Percentiles rank a stretch among this genome's conserved stretches.
These are phyloP conservation scores for Rhodamnia rubescens DNA, from an alignment of 345 rosid species.

Conservation along the genomic window DNA sequence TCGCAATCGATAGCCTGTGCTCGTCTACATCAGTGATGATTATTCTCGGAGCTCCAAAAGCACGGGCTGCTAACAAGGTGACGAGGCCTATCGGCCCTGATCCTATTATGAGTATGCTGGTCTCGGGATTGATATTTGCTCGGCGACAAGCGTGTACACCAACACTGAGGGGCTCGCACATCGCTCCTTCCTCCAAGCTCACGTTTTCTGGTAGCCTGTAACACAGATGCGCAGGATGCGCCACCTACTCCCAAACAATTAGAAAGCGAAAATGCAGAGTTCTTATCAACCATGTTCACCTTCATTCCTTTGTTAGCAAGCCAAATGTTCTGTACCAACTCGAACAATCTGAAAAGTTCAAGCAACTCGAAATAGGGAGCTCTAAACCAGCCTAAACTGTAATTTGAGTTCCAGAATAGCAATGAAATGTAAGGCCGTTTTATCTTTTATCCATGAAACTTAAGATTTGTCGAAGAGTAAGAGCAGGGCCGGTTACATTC, in stretches of 20 bases:
- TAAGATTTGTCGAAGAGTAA: background rate
- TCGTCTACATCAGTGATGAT: slow-evolving; percentile 72
- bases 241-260: slow-evolving; percentile 32
- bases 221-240: slow-evolving; percentile 86
- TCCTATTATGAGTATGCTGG: slow-evolving; percentile 63
- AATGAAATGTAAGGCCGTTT: background rate
- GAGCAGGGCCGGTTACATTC: background rate
- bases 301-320: background rate
- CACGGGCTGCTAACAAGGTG: slow-evolving; percentile 76
- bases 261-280: background rate
- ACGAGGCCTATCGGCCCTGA: slow-evolving; percentile 97
- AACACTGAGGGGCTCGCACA: slow-evolving; percentile 94
- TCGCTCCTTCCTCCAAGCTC: slow-evolving; percentile 92
- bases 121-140: slow-evolving; percentile 66
- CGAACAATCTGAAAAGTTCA: background rate
- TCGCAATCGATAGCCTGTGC: slow-evolving; percentile 60
- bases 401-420: background rate
- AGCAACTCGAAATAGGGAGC: background rate
- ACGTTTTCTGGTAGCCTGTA: slow-evolving; percentile 84
- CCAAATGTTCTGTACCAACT: background rate
- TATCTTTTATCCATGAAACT: background rate
- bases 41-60: slow-evolving; percentile 79
- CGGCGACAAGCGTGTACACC: slow-evolving; percentile 94
- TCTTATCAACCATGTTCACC: background rate
- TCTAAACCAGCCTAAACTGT: background rate